A percentile compares a stretch with the other conserved stretches of the same genome.
Conservation (phyloP, 179 eudicot species). For the Sideroxylon spinosum region DNA sequence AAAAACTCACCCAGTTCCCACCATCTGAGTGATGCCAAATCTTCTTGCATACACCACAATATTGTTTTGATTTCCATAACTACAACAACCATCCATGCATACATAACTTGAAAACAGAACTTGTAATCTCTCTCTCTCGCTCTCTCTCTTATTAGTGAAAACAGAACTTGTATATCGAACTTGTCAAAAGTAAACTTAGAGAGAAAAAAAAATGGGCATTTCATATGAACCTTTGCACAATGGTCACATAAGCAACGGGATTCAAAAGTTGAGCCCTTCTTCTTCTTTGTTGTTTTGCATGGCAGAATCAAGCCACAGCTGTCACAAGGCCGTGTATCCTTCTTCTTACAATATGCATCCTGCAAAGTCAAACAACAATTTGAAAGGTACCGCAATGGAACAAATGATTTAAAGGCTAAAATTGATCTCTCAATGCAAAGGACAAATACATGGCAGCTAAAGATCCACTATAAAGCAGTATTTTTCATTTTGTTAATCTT, state of each 20-base stretch:
- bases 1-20: conserved; percentile 55
- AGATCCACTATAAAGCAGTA: conserved; percentile 13
- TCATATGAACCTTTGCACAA: conserved; percentile 62
- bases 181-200: not conserved
- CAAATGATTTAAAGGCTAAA: not conserved
- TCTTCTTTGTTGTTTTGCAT: conserved; percentile 42
- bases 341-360: conserved; percentile 43
- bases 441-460: not conserved
- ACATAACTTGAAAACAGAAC: conserved; percentile 2
- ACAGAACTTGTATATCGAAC: not conserved
- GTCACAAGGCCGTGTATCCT: conserved; percentile 54
- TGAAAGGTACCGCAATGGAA: conserved; percentile 5
- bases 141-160: too few relatives aligned
- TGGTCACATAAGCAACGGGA: conserved; percentile 58
- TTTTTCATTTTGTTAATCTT: not conserved
- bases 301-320: conserved; percentile 70
- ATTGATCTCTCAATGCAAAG: conserved; percentile 4
- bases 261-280: conserved; percentile 29
- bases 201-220: not conserved
- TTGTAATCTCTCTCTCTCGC: too few relatives aligned
- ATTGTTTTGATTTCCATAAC: conserved; percentile 57
- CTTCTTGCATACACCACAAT: conserved; percentile 69
- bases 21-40: conserved; percentile 70
- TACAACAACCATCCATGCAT: conserved; percentile 24
- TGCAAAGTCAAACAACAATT: conserved; percentile 26